Evolutionary conservation across 495 filamentous ascomycete species (phyloP), one percentile per base, ranked within the genome.

Genomic region (Venustampulla echinocandica): DNA sequence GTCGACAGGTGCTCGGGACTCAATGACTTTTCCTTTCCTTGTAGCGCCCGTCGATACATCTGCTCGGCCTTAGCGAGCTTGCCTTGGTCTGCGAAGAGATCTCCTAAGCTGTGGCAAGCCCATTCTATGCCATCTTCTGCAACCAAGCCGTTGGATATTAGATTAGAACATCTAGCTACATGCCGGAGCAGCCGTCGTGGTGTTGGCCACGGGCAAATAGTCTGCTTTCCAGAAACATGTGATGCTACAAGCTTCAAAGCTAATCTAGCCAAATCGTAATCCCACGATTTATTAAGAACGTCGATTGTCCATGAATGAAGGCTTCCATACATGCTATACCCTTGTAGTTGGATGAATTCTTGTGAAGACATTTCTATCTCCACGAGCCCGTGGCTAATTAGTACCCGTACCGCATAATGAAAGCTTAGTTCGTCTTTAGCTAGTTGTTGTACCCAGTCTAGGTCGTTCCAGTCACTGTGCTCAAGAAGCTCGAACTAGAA

Each of bases 401-500:
- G 22, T 24, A 56, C 32, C 14, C 43, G 43, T 4, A 62, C 38
- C 4, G 54, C 49, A 1, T 42, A 11, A 28, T 60, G 32, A 20
- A 62, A 62, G 37, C 23, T 36, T 15, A 57, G 21, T 28, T 49
- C 46, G 37, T 58, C 48, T 25, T 53, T 38, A 18, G 38, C 27
- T 9, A 62, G 36, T 27, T 53, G 35, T 18, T 27, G 24, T 33
- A 53, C 20, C 51, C 54, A 53, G 23, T 46, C 47, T 41, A 44
- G 46, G 34, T 49, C 44, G 3, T 52, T 19, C n/a, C 46, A 35
- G 24, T 44, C 24, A 5, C 30, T 27, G 15, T 54, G 14, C 35
- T 46, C 42, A 33, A 61, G 46, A 37, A 75, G 58, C 44, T 70
- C 63, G 47, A 63, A 71, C 69, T 69, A 76, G 37, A 74, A 58